A percentile compares a stretch with the other conserved stretches of the same genome.
Evolutionary conservation across 1,139 yeast species (phyloP).

Genomic region (Yamadazyma taylorii): DNA sequence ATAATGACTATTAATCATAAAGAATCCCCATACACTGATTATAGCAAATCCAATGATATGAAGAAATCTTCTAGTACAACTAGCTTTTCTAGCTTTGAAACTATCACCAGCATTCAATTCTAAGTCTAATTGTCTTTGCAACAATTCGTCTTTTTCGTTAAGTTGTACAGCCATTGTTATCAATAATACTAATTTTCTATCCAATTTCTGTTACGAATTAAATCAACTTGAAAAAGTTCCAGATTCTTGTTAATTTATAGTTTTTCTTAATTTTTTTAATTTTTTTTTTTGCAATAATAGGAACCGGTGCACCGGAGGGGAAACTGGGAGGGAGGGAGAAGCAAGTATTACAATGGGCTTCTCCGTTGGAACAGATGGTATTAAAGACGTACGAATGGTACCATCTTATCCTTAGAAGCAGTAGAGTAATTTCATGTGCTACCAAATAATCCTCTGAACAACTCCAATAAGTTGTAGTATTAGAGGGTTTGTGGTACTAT

Average conservation of each 20-base stretch:
- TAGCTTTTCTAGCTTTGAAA: constrained; percentile 2
- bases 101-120: constrained; percentile 3
- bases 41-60: neutral
- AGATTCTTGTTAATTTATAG: constrained; percentile 1
- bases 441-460: no score
- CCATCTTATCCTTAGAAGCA: no score
- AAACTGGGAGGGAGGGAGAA: no score
- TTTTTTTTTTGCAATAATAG: constrained; percentile 1
- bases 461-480: no score
- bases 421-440: no score
- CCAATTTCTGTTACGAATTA: no score
- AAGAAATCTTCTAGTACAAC: constrained; percentile 3
- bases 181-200: neutral
- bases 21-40: neutral
- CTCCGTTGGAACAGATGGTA: no score
- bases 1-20: neutral
- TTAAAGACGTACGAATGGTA: no score
- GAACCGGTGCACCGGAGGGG: constrained; percentile 1
- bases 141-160: constrained; percentile 12
- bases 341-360: neutral
- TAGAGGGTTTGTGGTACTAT: no score
- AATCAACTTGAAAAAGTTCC: neutral
- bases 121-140: constrained; percentile 8
- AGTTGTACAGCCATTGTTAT: constrained; percentile 11
- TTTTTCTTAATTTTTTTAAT: constrained; percentile 1